Evolutionary conservation across 305 asterid genomes (phyloP).

Genomic region (Fraxinus floribunda): DNA sequence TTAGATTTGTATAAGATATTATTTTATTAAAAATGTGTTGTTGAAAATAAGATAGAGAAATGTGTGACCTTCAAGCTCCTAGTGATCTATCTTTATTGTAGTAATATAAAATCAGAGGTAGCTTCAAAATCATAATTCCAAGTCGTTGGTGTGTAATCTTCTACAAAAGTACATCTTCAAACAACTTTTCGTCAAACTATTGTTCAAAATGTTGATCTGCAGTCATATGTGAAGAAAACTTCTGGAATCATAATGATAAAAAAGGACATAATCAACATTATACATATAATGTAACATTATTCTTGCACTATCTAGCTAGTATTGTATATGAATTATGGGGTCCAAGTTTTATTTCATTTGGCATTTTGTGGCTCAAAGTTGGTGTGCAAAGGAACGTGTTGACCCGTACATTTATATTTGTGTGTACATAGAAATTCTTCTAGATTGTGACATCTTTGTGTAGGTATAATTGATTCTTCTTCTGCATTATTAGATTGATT

Average conservation of each 20-base stretch:
- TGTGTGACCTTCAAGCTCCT: no score
- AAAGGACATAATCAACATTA: background rate
- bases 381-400: slow-evolving; percentile 40
- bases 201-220: background rate
- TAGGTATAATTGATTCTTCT: slow-evolving; percentile 4
- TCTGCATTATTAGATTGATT: background rate
- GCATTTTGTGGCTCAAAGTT: slow-evolving; percentile 42
- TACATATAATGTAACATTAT: background rate
- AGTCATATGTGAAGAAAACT: no score
- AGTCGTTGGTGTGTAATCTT: no score
- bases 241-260: no score
- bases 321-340: slow-evolving; percentile 23
- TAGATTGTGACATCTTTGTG: slow-evolving; percentile 26
- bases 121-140: no score
- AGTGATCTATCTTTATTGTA: no score
- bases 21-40: no score
- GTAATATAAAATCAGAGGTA: no score
- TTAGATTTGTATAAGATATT: no score
- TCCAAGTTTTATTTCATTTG: slow-evolving; percentile 32
- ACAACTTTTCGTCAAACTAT: background rate
- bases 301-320: background rate
- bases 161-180: no score
- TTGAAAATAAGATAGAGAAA: no score
- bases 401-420: slow-evolving; percentile 27
- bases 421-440: background rate